Conservation (phyloP, 345 rosid genomes). For the Crucihimalaya himalaica region DNA sequence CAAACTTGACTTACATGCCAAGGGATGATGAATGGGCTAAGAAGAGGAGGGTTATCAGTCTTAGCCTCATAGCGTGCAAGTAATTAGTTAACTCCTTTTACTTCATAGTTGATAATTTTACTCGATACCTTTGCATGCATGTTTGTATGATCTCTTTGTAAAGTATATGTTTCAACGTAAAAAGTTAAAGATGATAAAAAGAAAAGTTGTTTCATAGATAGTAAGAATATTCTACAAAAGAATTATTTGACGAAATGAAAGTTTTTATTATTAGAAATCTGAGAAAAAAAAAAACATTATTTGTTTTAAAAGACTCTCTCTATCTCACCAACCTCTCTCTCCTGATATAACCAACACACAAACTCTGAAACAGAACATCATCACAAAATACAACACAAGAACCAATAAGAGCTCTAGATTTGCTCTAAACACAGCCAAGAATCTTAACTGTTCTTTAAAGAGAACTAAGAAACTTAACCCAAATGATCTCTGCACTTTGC, state of each 20-base stretch:
- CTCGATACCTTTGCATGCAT: too few relatives aligned
- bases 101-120: neutral
- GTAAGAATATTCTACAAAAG: too few relatives aligned
- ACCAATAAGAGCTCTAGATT: conserved; percentile 21
- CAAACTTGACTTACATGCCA: too few relatives aligned
- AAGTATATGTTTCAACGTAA: too few relatives aligned
- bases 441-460: conserved; percentile 35
- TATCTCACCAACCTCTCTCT: conserved; percentile 15
- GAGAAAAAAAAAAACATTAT: conserved; percentile 6
- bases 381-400: conserved; percentile 27
- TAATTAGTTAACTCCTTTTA: neutral
- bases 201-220: neutral
- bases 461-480: conserved; percentile 40
- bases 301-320: conserved; percentile 12
- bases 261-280: conserved; percentile 4
- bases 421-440: conserved; percentile 17
- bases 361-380: conserved; percentile 36
- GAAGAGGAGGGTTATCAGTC: too few relatives aligned
- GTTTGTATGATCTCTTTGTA: too few relatives aligned
- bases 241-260: too few relatives aligned
- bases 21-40: too few relatives aligned
- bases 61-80: too few relatives aligned
- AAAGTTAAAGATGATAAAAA: too few relatives aligned
- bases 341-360: conserved; percentile 36
- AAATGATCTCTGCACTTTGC: conserved; percentile 32